Evolutionary conservation across 495 filamentous ascomycete species (phyloP).

Genomic region (Xylaria nigripes): DNA sequence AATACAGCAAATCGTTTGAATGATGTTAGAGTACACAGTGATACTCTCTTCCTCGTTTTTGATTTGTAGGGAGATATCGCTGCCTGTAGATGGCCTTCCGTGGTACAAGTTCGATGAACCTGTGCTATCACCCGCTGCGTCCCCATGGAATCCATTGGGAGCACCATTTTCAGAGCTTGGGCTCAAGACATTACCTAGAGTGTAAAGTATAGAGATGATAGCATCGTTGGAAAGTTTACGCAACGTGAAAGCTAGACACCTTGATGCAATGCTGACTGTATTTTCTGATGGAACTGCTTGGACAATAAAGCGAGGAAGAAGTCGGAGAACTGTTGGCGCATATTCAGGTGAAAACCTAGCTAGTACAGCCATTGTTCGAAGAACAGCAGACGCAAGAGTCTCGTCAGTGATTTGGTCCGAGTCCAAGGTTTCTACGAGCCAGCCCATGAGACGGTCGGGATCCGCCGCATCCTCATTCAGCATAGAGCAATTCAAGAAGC

Average conservation of each 20-base stretch:
- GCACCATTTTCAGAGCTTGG: conserved; percentile 45
- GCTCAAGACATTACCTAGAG: conserved; percentile 84
- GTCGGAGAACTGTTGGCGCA: conserved; percentile 69
- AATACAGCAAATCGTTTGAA: conserved; percentile 83
- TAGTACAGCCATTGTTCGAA: conserved; percentile 75
- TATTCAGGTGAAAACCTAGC: conserved; percentile 62
- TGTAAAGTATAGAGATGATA: conserved; percentile 89
- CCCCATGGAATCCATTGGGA: conserved; percentile 30
- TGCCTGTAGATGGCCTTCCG: conserved; percentile 55
- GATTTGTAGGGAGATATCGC: conserved; percentile 65
- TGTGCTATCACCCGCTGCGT: conserved; percentile 25
- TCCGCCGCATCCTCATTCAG: conserved; percentile 74
- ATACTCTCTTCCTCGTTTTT: conserved; percentile 66
- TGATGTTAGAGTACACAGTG: conserved; percentile 65
- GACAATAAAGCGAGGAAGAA: conserved; percentile 74
- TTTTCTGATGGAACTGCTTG: conserved; percentile 59
- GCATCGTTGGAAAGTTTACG: conserved; percentile 80
- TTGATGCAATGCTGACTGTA: conserved; percentile 65
- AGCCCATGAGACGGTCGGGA: conserved; percentile 68
- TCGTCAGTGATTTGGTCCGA: conserved; percentile 71
- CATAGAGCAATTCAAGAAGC: conserved; percentile 75
- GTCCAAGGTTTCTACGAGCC: conserved; percentile 80
- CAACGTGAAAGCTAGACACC: conserved; percentile 71
- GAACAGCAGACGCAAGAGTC: conserved; percentile 60
- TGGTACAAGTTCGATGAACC: conserved; percentile 39